Percentiles rank a stretch among this genome's conserved stretches.
Conservation (phyloP, 2,329 filamentous ascomycete genomes). For the Emmonsiellopsis sp. region DNA sequence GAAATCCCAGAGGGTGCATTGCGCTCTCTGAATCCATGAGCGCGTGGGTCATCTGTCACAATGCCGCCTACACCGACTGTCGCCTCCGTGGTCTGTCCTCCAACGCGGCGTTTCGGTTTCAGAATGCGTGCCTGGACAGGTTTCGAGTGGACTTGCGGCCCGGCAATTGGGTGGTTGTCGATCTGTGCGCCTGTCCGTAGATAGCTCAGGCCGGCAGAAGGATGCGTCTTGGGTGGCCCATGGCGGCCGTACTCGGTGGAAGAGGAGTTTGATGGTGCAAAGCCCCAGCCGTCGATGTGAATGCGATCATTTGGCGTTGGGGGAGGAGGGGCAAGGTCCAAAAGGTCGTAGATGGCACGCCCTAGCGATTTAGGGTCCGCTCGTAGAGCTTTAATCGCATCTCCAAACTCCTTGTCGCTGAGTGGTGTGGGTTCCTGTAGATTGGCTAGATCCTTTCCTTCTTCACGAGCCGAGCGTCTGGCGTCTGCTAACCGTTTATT, state of each 20-base stretch:
- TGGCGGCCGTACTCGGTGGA: slow-evolving; percentile 35
- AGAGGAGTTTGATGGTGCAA: slow-evolving; percentile 25
- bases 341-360: slow-evolving; percentile 44
- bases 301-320: slow-evolving; percentile 28
- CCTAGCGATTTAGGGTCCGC: slow-evolving; percentile 39
- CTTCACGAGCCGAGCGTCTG: slow-evolving; percentile 31
- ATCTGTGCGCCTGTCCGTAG: slow-evolving; percentile 46
- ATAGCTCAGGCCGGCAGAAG: slow-evolving; percentile 56
- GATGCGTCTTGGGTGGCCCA: slow-evolving; percentile 54
- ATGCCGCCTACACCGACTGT: slow-evolving; percentile 34
- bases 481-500: slow-evolving; percentile 26
- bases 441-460: slow-evolving; percentile 27
- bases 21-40: slow-evolving; percentile 24
- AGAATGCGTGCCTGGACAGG: slow-evolving; percentile 53
- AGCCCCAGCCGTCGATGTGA: slow-evolving; percentile 26
- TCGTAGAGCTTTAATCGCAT: slow-evolving; percentile 38
- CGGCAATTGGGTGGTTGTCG: slow-evolving; percentile 52
- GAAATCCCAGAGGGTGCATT: slow-evolving; percentile 33
- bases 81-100: slow-evolving; percentile 23
- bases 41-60: slow-evolving; percentile 30
- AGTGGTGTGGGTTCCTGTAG: slow-evolving; percentile 17
- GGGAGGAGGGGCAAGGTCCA: slow-evolving; percentile 45
- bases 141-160: slow-evolving; percentile 45
- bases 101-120: slow-evolving; percentile 33
- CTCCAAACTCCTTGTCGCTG: slow-evolving; percentile 38